phyloP scores from a whole-genome alignment of 345 rosid species.

The Pistacia integerrima region DNA sequence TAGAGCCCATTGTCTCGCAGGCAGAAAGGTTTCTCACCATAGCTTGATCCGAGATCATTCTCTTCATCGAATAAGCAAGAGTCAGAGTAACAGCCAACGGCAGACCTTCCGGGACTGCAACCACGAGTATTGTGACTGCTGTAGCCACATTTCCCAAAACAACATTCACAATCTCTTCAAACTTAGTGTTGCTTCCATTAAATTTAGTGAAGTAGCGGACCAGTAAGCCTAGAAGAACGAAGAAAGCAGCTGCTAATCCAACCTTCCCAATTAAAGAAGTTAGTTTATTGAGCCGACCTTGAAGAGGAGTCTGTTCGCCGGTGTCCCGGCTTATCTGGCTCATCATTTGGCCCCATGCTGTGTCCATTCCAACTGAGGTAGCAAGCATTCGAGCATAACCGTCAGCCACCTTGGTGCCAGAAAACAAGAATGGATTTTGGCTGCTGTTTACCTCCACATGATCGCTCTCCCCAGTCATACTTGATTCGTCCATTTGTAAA shows the following conservation, averaged over 20 bases:
- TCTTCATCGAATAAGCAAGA: too few relatives aligned
- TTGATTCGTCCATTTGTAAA: conserved; percentile 58
- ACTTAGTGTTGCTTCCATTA: conserved; percentile 42
- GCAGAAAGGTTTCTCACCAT: too few relatives aligned
- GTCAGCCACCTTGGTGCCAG: conserved; percentile 35
- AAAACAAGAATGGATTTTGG: too few relatives aligned
- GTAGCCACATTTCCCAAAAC: conserved; percentile 66
- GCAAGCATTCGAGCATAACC: conserved; percentile 68
- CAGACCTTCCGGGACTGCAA: conserved; percentile 80
- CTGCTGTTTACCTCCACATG: too few relatives aligned
- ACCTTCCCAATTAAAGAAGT: conserved; percentile 67
- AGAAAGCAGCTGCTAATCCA: conserved; percentile 59
- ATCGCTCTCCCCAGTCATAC: conserved; percentile 20
- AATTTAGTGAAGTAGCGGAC: conserved; percentile 67
- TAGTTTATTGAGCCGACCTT: conserved; percentile 61
- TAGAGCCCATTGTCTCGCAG: conserved; percentile 61
- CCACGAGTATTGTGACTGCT: conserved; percentile 76
- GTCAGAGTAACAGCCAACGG: conserved; percentile 45
- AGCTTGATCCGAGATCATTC: too few relatives aligned
- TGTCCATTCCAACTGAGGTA: conserved; percentile 72
- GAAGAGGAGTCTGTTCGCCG: conserved; percentile 65
- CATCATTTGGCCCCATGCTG: conserved; percentile 81
- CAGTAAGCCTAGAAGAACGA: conserved; percentile 58
- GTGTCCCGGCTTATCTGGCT: conserved; percentile 48
- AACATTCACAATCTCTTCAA: conserved; percentile 46